Evolutionary conservation across 2,329 filamentous ascomycete species (phyloP).

Genomic region (Colletotrichum karsti): DNA sequence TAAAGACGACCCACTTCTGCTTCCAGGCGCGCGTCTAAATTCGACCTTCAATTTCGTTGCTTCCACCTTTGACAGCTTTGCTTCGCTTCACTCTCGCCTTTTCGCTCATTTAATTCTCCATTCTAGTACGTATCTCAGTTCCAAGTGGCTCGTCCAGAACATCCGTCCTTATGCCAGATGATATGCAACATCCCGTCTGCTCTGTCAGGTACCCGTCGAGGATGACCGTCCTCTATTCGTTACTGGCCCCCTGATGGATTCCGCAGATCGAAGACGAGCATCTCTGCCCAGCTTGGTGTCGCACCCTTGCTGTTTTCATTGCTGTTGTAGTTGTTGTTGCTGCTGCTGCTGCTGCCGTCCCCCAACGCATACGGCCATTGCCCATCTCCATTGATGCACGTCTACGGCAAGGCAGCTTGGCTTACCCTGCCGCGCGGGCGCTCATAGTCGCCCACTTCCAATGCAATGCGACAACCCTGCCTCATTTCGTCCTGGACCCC

Average conservation of each 20-base stretch:
- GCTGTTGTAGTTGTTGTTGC: background rate
- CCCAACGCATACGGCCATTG: background rate
- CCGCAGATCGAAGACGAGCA: no score
- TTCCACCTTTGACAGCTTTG: background rate
- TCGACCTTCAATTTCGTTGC: constrained; percentile 14
- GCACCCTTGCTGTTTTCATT: no score
- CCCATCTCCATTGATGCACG: background rate
- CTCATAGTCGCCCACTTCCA: background rate
- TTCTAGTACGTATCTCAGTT: no score
- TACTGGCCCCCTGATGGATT: no score
- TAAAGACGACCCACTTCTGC: background rate
- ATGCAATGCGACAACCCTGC: constrained; percentile 21
- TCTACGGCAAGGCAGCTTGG: background rate
- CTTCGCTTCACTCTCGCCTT: background rate
- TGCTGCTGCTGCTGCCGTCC: background rate
- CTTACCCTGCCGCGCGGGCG: background rate
- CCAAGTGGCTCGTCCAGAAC: background rate
- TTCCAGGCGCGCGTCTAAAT: constrained; percentile 31
- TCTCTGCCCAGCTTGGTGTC: no score
- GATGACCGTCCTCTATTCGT: no score
- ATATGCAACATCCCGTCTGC: background rate
- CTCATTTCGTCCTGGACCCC: constrained; percentile 13
- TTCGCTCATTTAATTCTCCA: no score
- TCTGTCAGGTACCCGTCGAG: background rate
- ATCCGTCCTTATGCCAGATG: background rate